Percentiles rank a stretch among this genome's conserved stretches.
Evolutionary conservation across 2,329 filamentous ascomycete species (phyloP).

Genomic region (Colletotrichum liaoningense): DNA sequence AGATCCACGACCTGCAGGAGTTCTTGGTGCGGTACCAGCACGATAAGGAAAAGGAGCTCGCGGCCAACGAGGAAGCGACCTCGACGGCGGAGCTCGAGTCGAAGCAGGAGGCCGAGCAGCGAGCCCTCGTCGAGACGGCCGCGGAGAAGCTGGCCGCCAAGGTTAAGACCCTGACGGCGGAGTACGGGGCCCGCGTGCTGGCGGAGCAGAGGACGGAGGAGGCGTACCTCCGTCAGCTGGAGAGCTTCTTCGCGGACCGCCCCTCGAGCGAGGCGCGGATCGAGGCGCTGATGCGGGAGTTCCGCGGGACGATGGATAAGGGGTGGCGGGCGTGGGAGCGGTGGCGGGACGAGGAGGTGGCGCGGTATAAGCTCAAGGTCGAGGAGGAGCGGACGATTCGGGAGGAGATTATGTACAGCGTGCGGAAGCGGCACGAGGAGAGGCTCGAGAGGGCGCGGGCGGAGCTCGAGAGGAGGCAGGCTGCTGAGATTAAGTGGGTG

Average conservation of each 20-base stretch:
- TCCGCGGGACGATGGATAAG: slow-evolving; percentile 54
- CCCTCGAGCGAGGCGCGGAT: slow-evolving; percentile 42
- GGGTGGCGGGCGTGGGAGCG: slow-evolving; percentile 53
- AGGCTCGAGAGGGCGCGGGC: slow-evolving; percentile 42
- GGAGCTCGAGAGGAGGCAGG: slow-evolving; percentile 47
- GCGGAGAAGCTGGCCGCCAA: slow-evolving; percentile 45
- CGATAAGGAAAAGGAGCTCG: slow-evolving; percentile 45
- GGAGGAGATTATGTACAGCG: slow-evolving; percentile 56
- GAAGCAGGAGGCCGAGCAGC: slow-evolving; percentile 48
- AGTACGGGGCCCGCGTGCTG: slow-evolving; percentile 53
- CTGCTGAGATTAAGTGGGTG: slow-evolving; percentile 61
- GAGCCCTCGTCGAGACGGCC: slow-evolving; percentile 41
- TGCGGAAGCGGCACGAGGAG: slow-evolving; percentile 45
- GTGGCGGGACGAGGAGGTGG: slow-evolving; percentile 54
- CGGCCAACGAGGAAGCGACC: slow-evolving; percentile 40
- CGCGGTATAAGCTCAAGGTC: slow-evolving; percentile 47
- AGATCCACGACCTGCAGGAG: slow-evolving; percentile 56
- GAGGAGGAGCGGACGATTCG: slow-evolving; percentile 53
- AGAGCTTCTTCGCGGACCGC: slow-evolving; percentile 47
- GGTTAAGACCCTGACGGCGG: slow-evolving; percentile 49
- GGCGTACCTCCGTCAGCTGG: slow-evolving; percentile 53
- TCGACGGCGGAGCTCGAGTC: slow-evolving; percentile 45
- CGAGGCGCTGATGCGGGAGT: slow-evolving; percentile 46
- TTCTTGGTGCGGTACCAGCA: slow-evolving; percentile 51
- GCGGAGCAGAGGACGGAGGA: slow-evolving; percentile 57